Base-by-base conservation (phyloP, 768 basidiomycete genomes). In the Exidia glandulosa region DNA sequence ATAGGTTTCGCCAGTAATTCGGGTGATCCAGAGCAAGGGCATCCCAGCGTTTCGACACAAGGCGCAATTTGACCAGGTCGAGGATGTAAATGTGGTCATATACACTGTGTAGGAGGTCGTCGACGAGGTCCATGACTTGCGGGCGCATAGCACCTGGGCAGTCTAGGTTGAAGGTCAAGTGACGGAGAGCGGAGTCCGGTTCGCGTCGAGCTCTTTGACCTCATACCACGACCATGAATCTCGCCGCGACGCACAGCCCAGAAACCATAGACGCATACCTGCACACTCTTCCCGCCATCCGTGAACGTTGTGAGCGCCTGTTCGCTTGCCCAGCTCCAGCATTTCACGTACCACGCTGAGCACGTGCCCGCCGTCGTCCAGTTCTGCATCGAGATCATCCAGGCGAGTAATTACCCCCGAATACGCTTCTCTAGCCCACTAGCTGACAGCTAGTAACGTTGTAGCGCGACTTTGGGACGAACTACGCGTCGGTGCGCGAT, bases 241-340 rank as follows among this genome's bases (percentile, higher is more conserved):
- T 54, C 6, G 30, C 50, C 19, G 50, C 50, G 25, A 31, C 23
- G 9, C 50, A 54, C 7, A 54, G 25, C 25, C 50, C 50, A 6
- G 50, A 54, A 9, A 27, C 50, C 6, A 56, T 16, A 16, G 62
- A 61, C n/a, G 74, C 73, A 4, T 94, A 94, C 68, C 81, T 96
- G 48, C 85, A 87, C 32, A 92, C 90, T 0, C 78, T 96, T 2
- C 88, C 90, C 16, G 82, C 93, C n/a, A 92, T 97, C 66, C 82
- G 95, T 52, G 87, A 94, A 66, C 81, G 91, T 45, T 98, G 93
- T 71, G 69, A 72, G 13, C 79, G 79, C 45, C 90, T 98, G 34
- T 84, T 88, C 70, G 69, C 68, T 79, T 63, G 87, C 84, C 57
- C 81, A 86, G 66, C 80, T 96, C 12, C 75, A 93, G 65, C 94